Base-by-base conservation (phyloP, 2,329 filamentous ascomycete species). In the Microsporum ferrugineum region DNA sequence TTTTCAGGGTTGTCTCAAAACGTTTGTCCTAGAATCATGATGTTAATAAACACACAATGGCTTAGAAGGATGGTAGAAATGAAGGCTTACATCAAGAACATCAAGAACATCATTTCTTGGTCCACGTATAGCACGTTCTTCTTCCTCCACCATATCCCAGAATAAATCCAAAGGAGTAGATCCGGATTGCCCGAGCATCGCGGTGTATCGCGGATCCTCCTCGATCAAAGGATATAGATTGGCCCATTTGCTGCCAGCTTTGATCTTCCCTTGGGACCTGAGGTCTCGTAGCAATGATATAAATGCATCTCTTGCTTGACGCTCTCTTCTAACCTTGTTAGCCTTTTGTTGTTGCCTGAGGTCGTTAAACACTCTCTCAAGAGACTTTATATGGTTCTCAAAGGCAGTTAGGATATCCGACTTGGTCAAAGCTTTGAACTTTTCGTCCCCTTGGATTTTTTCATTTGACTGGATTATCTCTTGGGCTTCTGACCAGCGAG, bases 101-200 rank as follows among this genome's bases (percentile, higher is more conserved):
- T 96, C 91, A 65, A 94, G 78, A 43, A 95, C 88, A 70, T 91
- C 85, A 71, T 94, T 95, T 63, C 89, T 82, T 57, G 87, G 86
- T 57, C 84, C 86, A 63, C 91, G 87, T 56, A 96, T 79, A n/a
- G 87, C 85, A 62, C 88, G 85, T 70, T 99, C 92, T 73, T 97
- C 91, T 72, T 96, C 91, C 72, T 97, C 94, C 31, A 97, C 82
- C 56, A 91, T 79, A 72, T 99, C 94, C 90, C 92, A 96, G 77
- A 99, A 97, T 5, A 99, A 79, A 69, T 97, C 91, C 65, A 96
- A 81, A 12, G 94, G 89, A 3, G 84, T 88, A 3, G 91, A 96
- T 61, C 92, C 91, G 62, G 83, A 76, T 71, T 95, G 89, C 58
- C 91, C 91, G 63, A 91, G 82, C 80, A 96, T 90, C 65, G 84